Base-by-base conservation (phyloP, 1,284 basidiomycete genomes). In the Tetrapyrgos nigripes region DNA sequence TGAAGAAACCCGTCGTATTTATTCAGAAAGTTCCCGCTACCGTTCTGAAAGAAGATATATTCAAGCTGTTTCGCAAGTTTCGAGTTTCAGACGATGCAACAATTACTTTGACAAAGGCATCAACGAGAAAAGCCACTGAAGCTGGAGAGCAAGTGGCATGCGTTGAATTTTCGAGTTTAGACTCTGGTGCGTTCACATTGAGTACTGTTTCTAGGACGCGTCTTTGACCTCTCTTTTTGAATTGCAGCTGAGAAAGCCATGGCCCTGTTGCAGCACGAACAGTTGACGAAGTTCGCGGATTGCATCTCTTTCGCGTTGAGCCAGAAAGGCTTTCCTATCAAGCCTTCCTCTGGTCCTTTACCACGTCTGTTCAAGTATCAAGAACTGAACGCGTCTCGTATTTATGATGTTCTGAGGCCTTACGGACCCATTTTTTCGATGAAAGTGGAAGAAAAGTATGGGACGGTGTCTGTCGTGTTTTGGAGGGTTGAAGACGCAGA, bases 391-490 rank as follows among this genome's bases (percentile, higher is more conserved):
- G 11, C 21, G 21, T 48, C 46, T 33, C 31, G 14, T 6, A 40
- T 69, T 11, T 69, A 63, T 54, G 64, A 64, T 40, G 21, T 64
- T 10, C 46, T 70, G 21, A 57, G 66, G 2, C 61, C 58, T 2
- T 68, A 63, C 44, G 68, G 66, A 17, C 63, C 62, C 3, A 40
- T 68, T 17, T 57, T 56, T 11, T 61, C 57, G 21, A 60, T 62
- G 19, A 57, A 52, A 3, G 55, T 64, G 11, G 57, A 67, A 24
- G 52, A 63, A 13, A 45, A 48, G n/a, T 33, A 62, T 14, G 66
- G 66, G n/a, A 65, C 54, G 10, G 31, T 14, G 8, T 45, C 65
- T 8, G 64, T 70, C 23, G 62, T 65, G 23, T 70, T 69, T 50
- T 68, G 64, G 64, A 58, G 50, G 3, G 66, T 68, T 40, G 58